Evolutionary conservation across 345 rosid species (phyloP), one percentile per base, ranked within the genome.

Genomic region (Mallotus nudiflorus): DNA sequence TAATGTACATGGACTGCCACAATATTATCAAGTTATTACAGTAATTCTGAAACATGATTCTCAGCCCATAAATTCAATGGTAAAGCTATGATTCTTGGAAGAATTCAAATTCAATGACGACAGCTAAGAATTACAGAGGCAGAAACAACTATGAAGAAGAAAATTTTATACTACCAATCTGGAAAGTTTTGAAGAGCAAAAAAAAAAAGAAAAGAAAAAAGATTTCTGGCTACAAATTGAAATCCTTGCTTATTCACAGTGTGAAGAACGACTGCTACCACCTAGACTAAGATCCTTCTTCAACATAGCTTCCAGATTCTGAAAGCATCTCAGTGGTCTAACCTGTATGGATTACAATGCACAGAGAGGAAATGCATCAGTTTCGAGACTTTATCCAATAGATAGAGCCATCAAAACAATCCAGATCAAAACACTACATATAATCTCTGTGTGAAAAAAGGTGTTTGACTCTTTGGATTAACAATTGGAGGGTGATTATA

Each of bases 251-350:
- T 74, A 82, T 42, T 57, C 60, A 72, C 77, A 90, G 62, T 85
- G 80, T 27, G 97, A 87, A 66, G 96, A 89, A 60, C 77, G 31
- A 37, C 85, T 71, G 37, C 76, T 71, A 63, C 83, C 73, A 69
- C 89, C 88, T 42, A 79, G 39, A 74, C 81, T 83, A 22, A 75
- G 85, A 54, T 79, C 93, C 80, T 83, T 93, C 93, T 78, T 89
- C 83, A 79, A 33, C 75, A 86, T 81, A 73, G 82, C 87, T 77
- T 88, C 92, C 64, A 85, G 73, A 61, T 81, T 85, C 64, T 80
- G 88, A 74, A 95, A 95, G 75, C 97, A 92, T 76, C 81, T 84
- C 80, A 88, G 65, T 55, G 95, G 88, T 76, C 85, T 83, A 66
- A 83, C 79, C 96, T 92, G 91, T 45, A 57, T 1, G 31, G 15